Evolutionary conservation across 176 grass and related monocot genomes (phyloP), one percentile per base, ranked within the genome.

Genomic region (Aegilops longissima): DNA sequence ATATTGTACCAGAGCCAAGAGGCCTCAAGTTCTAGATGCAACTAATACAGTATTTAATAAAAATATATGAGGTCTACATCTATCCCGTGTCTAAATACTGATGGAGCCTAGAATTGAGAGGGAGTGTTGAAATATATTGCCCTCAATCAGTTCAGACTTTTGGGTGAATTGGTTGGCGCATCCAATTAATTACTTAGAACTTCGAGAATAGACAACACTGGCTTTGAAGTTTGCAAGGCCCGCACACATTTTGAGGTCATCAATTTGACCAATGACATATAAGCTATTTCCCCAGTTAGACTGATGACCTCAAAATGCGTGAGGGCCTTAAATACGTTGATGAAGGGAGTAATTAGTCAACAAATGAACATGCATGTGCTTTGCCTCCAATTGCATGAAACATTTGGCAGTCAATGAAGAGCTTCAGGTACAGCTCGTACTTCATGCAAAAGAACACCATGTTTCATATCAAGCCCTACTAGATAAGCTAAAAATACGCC

Each of bases 401-500:
- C 34, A 66, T 54, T 75, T 78, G 21, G 77, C 9, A 77, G 66
- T 9, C 62, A 85, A n/a, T 25, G n/a, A 78, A 67, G 61, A 67
- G 59, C 61, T 65, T 85, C 12, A 77, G 83, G 16, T 10, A 85
- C 21, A 68, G 21, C 66, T 56, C 24, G 61, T 47, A 61, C 40
- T 81, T 80, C 66, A 11, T 38, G 29, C 39, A 76, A 79, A 66
- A 12, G 54, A 74, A 39, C 40, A 82, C 35, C 52, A 82, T 82
- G 9, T 73, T 54, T 73, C 66, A 61, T 30, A 62, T 23, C 61
- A 70, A 78, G 30, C 5, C 30, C 38, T 89, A 45, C 5, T 78
- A 80, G 12, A 73, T 80, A 30, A 83, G 38, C 80, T 4, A 67
- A 49, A 78, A 30, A 33, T 44, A 51, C 29, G 9, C 49, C 27